Evolutionary conservation across 1,284 basidiomycete genomes (phyloP).

Genomic region (Coniophora puteana): DNA sequence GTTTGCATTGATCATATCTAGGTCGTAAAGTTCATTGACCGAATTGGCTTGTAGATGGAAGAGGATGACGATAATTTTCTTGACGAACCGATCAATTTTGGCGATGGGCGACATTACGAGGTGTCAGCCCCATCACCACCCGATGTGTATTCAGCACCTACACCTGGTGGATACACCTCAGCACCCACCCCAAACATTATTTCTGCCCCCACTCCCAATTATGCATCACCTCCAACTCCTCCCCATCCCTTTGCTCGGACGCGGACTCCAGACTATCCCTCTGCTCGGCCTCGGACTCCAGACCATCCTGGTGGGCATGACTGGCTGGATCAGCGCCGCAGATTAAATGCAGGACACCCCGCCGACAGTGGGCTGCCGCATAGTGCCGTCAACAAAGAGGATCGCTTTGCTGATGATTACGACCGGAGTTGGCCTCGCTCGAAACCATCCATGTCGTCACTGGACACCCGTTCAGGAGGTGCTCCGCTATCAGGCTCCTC

Average conservation of each 20-base stretch:
- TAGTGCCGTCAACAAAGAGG: slow-evolving; percentile 63
- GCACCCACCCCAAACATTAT: too few species aligned
- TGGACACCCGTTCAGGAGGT: slow-evolving; percentile 39
- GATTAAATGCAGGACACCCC: too few species aligned
- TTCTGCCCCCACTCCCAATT: too few species aligned
- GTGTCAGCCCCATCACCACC: slow-evolving; percentile 57
- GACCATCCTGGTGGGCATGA: too few species aligned
- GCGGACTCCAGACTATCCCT: too few species aligned
- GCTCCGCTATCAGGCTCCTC: slow-evolving; percentile 31
- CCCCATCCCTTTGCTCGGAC: too few species aligned
- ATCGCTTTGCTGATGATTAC: slow-evolving; percentile 84
- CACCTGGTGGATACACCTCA: slow-evolving; percentile 11
- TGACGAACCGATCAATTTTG: slow-evolving; percentile 89
- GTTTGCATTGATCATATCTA: slow-evolving; percentile 48
- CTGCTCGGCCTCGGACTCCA: too few species aligned
- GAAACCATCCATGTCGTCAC: slow-evolving; percentile 40
- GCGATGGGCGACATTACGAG: slow-evolving; percentile 86
- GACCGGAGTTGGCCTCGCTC: slow-evolving; percentile 89
- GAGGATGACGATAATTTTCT: slow-evolving; percentile 91
- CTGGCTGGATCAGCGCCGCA: too few species aligned
- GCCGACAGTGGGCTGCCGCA: slow-evolving; percentile 11
- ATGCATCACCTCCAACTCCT: too few species aligned
- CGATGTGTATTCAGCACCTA: slow-evolving; percentile 28
- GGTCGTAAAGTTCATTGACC: slow-evolving; percentile 4
- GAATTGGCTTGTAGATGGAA: slow-evolving; percentile 54